Evolutionary conservation across 148 eudicot genomes (phyloP).

Genomic region (Heliosperma pusillum): DNA sequence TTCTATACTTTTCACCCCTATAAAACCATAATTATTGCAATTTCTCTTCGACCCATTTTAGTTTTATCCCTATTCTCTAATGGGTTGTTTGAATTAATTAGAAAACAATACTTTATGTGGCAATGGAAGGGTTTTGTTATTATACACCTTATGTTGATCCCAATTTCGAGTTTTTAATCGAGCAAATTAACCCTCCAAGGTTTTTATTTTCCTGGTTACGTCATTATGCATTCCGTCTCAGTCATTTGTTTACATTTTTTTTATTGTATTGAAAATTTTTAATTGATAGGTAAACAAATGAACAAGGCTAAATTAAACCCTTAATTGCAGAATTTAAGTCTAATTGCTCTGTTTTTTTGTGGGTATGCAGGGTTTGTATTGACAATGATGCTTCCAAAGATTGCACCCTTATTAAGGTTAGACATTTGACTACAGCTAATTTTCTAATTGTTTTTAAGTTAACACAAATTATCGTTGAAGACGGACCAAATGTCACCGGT

Average conservation of each 20-base stretch:
- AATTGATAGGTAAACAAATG: too few species aligned
- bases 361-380: conserved; percentile 62
- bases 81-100: conserved; percentile 12
- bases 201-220: conserved; percentile 1
- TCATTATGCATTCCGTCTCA: background rate
- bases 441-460: background rate
- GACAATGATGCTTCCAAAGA: conserved; percentile 64
- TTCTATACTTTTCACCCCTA: background rate
- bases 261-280: too few species aligned
- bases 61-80: background rate
- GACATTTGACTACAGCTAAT: conserved; percentile 11
- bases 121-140: conserved; percentile 52
- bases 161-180: conserved; percentile 55
- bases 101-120: background rate
- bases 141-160: conserved; percentile 62
- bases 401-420: conserved; percentile 87
- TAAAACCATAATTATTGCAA: background rate
- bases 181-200: conserved; percentile 82
- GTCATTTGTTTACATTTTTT: background rate
- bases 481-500: too few species aligned
- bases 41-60: conserved; percentile 9
- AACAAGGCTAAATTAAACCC: too few species aligned
- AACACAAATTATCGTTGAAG: too few species aligned
- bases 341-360: conserved; percentile 4
- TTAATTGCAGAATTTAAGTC: too few species aligned